Percentiles rank a stretch among this genome's conserved stretches.
These are phyloP conservation scores for Candida succiphila DNA, from an alignment of 805 yeast genomes.

Conservation along the genomic window DNA sequence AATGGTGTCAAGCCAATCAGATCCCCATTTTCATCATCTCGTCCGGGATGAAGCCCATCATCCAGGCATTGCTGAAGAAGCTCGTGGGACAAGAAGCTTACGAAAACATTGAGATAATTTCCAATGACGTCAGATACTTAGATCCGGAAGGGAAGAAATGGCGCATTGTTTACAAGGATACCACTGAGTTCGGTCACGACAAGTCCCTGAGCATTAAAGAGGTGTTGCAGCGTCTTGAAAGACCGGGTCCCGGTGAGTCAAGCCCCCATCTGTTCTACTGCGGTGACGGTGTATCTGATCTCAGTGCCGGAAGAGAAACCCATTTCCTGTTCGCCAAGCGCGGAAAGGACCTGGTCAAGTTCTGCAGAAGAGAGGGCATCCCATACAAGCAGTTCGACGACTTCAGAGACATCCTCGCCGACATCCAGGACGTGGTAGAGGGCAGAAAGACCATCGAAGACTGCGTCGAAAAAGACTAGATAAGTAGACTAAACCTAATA, in stretches of 20 bases:
- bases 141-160: conserved; percentile 50
- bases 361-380: conserved; percentile 69
- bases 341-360: conserved; percentile 82
- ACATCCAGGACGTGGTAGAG: conserved; percentile 44
- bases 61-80: conserved; percentile 61
- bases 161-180: conserved; percentile 82
- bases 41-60: conserved; percentile 91
- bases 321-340: conserved; percentile 87
- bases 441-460: conserved; percentile 27
- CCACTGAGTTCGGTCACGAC: conserved; percentile 88
- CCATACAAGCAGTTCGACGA: conserved; percentile 78
- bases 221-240: conserved; percentile 23
- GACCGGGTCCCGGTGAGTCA: conserved; percentile 14
- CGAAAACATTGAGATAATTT: conserved; percentile 63
- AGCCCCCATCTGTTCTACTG: conserved; percentile 78
- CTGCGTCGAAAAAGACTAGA: conserved; percentile 20
- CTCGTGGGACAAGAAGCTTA: conserved; percentile 67
- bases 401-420: conserved; percentile 63
- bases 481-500: too few relatives aligned
- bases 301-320: conserved; percentile 92
- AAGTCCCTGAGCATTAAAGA: conserved; percentile 72
- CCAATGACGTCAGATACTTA: conserved; percentile 58
- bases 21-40: conserved; percentile 85
- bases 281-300: conserved; percentile 96
- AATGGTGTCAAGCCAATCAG: conserved; percentile 61